A percentile compares a stretch with the other conserved stretches of the same genome.
phyloP scores from a whole-genome alignment of 2,329 filamentous ascomycete species.

The Cadophora sp. region DNA sequence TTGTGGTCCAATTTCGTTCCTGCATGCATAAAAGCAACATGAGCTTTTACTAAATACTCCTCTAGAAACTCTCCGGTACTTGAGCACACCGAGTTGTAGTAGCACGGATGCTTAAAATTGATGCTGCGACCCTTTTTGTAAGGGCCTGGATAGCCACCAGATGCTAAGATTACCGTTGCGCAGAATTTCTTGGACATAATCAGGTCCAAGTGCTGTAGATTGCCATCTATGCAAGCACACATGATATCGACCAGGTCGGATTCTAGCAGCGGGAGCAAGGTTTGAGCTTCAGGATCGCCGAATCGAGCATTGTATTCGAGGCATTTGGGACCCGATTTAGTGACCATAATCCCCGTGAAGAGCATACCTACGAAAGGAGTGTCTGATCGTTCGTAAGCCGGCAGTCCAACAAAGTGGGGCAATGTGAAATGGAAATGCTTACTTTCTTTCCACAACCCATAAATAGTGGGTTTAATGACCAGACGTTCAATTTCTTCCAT shows the following conservation, averaged over 20 bases:
- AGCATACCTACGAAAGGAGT: slow-evolving; percentile 70
- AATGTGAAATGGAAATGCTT: slow-evolving; percentile 45
- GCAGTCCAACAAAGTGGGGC: background rate
- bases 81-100: no score
- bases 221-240: slow-evolving; percentile 80
- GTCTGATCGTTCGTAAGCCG: background rate
- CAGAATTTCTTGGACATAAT: slow-evolving; percentile 74
- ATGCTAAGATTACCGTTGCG: slow-evolving; percentile 89
- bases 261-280: slow-evolving; percentile 80
- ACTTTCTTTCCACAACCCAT: slow-evolving; percentile 84
- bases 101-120: background rate
- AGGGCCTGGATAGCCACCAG: slow-evolving; percentile 85
- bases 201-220: slow-evolving; percentile 72
- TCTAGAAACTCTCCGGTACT: background rate
- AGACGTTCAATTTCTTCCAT: slow-evolving; percentile 79
- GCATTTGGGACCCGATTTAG: slow-evolving; percentile 77
- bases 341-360: slow-evolving; percentile 95
- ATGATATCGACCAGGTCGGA: slow-evolving; percentile 89
- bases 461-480: slow-evolving; percentile 85
- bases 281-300: slow-evolving; percentile 92
- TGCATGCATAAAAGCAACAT: slow-evolving; percentile 53
- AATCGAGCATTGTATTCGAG: slow-evolving; percentile 95
- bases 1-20: slow-evolving; percentile 88
- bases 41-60: slow-evolving; percentile 54
- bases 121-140: slow-evolving; percentile 73